Conservation (phyloP, 2,329 filamentous ascomycete genomes). For the Verticillium longisporum region DNA sequence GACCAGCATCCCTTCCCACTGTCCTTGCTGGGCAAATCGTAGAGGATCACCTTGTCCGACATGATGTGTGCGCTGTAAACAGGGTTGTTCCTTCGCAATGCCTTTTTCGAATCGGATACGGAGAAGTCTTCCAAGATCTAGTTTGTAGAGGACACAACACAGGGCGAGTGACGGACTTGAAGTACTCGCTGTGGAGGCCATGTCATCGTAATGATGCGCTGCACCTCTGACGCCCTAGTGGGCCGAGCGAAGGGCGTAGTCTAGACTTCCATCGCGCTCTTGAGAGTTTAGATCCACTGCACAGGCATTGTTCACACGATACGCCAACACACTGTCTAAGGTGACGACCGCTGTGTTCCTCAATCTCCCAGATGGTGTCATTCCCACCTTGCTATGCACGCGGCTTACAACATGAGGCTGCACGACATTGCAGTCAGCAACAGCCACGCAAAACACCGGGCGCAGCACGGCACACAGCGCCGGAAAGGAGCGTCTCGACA, state of each 20-base stretch:
- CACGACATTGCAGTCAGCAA: background rate
- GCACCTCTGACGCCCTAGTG: background rate
- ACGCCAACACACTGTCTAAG: no score
- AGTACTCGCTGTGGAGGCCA: background rate
- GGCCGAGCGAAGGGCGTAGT: background rate
- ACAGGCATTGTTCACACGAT: no score
- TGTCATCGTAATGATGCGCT: background rate
- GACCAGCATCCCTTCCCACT: constrained; percentile 48
- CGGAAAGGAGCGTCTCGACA: background rate
- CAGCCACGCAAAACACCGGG: background rate
- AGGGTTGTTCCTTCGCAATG: no score
- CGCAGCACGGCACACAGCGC: background rate
- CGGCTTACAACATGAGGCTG: background rate
- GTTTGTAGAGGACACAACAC: no score
- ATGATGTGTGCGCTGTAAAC: constrained; percentile 12
- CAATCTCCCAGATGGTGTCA: no score
- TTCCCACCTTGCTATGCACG: background rate
- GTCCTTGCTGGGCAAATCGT: constrained; percentile 53
- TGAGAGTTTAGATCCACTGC: background rate
- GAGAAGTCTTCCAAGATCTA: background rate
- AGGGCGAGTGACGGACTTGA: background rate
- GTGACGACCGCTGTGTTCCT: background rate
- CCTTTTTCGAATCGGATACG: background rate
- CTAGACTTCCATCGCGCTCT: background rate
- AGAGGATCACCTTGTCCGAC: constrained; percentile 41